Conservation (phyloP, 2,329 filamentous ascomycete species). For the Passalora sequoiae region DNA sequence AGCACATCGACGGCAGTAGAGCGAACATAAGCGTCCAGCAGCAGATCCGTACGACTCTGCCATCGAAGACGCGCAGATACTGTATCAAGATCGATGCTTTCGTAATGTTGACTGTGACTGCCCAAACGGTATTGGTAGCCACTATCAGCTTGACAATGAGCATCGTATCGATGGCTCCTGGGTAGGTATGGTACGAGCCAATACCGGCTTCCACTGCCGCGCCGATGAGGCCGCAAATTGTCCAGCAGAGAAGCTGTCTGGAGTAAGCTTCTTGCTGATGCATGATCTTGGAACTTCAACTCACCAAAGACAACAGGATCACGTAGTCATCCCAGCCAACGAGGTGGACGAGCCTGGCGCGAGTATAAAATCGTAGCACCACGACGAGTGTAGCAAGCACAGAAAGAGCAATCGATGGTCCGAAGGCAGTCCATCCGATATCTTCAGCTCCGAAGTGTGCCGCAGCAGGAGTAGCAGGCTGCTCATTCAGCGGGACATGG, state of each 20-base stretch:
- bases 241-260: constrained; percentile 27
- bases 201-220: constrained; percentile 23
- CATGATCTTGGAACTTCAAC: constrained; percentile 3
- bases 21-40: constrained; percentile 37
- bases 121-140: constrained; percentile 32
- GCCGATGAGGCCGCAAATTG: constrained; percentile 29
- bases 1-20: constrained; percentile 27
- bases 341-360: constrained; percentile 29
- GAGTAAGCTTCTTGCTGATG: background rate
- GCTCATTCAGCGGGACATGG: constrained; percentile 1
- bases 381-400: constrained; percentile 32
- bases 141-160: constrained; percentile 30
- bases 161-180: constrained; percentile 12
- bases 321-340: constrained; percentile 36
- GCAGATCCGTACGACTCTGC: constrained; percentile 32
- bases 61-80: constrained; percentile 45
- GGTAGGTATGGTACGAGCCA: constrained; percentile 16
- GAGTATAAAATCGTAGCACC: constrained; percentile 33
- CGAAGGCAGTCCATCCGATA: constrained; percentile 30
- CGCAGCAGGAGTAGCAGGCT: constrained; percentile 11
- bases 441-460: constrained; percentile 22
- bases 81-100: constrained; percentile 48
- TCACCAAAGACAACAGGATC: constrained; percentile 34
- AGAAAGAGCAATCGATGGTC: constrained; percentile 31
- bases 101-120: constrained; percentile 36